phyloP scores from a whole-genome alignment of 306 rosid species.

The Vigna angularis region DNA sequence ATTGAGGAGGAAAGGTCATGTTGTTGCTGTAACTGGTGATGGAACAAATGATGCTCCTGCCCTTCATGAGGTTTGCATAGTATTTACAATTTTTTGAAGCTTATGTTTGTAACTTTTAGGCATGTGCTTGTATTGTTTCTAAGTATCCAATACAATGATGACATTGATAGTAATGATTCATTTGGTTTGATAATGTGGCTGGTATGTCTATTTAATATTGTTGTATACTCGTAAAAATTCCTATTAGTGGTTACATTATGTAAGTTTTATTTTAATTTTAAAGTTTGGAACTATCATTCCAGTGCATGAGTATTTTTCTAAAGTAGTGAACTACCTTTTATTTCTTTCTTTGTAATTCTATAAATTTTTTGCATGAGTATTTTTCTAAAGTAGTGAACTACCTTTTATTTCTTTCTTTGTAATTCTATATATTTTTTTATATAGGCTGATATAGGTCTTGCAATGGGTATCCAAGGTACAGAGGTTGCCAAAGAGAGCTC shows the following conservation, averaged over 20 bases:
- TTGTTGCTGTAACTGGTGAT: conserved; percentile 97
- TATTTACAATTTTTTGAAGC: not conserved
- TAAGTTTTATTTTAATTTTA: not conserved
- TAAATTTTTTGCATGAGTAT: conserved; percentile 21
- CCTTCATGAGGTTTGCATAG: conserved; percentile 78
- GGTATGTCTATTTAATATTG: conserved; percentile 5
- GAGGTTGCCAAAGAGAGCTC: conserved; percentile 98
- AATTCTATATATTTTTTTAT: conserved; percentile 41
- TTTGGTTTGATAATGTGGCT: not conserved
- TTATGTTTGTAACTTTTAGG: conserved; percentile 18
- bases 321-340: conserved; percentile 2
- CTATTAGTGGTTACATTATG: not conserved
- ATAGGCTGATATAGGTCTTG: conserved; percentile 93
- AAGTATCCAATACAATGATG: not conserved
- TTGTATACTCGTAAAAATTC: not conserved
- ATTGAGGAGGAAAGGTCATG: conserved; percentile 74
- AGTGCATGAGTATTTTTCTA: not conserved
- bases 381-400: not conserved
- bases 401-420: conserved; percentile 19
- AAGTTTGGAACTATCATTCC: conserved; percentile 18
- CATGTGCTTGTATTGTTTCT: conserved; percentile 11
- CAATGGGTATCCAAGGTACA: conserved; percentile 93
- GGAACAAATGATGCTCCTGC: conserved; percentile 99
- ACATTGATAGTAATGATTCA: conserved; percentile 5
- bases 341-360: conserved; percentile 25